These are phyloP conservation scores for Cymodocea nodosa DNA, from an alignment of 116 monocot species.

Conservation along the genomic window DNA sequence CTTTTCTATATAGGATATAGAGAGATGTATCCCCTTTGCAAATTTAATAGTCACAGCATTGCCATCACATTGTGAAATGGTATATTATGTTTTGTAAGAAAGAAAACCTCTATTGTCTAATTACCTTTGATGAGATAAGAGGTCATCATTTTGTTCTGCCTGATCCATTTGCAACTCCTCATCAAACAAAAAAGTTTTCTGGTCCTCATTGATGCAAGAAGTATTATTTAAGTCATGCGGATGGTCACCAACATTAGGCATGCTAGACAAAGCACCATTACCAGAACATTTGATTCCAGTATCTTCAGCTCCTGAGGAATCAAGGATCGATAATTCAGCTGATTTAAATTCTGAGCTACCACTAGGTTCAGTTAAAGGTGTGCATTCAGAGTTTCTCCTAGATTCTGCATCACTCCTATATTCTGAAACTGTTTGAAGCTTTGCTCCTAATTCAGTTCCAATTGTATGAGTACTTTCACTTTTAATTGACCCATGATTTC, in stretches of 20 bases:
- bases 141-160: constrained; percentile 17
- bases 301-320: constrained; percentile 3
- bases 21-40: too few relatives aligned
- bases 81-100: neutral
- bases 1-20: too few relatives aligned
- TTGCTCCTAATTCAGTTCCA: constrained; percentile 3
- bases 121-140: constrained; percentile 42
- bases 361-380: constrained; percentile 11
- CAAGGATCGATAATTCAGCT: constrained; percentile 9
- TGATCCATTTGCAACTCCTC: constrained; percentile 76
- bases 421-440: constrained; percentile 5
- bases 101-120: neutral
- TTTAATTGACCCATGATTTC: neutral
- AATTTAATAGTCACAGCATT: too few relatives aligned
- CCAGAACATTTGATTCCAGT: neutral
- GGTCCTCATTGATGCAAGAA: constrained; percentile 29
- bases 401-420: neutral
- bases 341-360: neutral
- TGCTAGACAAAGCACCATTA: too few relatives aligned
- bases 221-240: constrained; percentile 20
- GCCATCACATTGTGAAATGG: too few relatives aligned
- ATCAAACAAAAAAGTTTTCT: constrained; percentile 87
- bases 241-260: constrained; percentile 6
- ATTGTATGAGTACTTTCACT: neutral
- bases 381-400: neutral